Conservation (phyloP, 257 asterid genomes). For the Ilex aquifolium region DNA sequence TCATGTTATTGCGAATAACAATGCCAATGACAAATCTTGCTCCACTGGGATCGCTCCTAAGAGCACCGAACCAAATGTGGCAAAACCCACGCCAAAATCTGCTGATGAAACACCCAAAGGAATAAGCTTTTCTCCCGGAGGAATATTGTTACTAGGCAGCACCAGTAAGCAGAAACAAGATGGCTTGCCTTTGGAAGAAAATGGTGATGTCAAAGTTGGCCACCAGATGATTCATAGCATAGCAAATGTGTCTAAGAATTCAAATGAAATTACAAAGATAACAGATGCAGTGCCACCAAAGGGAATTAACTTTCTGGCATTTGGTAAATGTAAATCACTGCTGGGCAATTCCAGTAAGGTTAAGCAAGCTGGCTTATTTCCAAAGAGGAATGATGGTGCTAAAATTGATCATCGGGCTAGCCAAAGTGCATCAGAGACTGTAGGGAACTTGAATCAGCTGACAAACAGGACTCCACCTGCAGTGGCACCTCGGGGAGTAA, state of each 20-base stretch:
- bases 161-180: constrained; percentile 29
- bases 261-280: constrained; percentile 23
- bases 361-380: constrained; percentile 14
- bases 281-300: constrained; percentile 37
- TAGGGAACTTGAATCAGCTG: constrained; percentile 8
- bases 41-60: constrained; percentile 25
- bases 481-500: constrained; percentile 26
- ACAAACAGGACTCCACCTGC: constrained; percentile 14
- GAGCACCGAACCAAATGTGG: constrained; percentile 23
- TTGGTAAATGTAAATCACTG: constrained; percentile 41
- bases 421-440: constrained; percentile 11
- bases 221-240: constrained; percentile 11
- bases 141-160: constrained; percentile 23
- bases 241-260: constrained; percentile 20
- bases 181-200: constrained; percentile 25
- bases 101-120: constrained; percentile 55
- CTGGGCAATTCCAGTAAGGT: constrained; percentile 16
- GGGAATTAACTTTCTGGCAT: constrained; percentile 82
- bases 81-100: constrained; percentile 24
- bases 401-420: constrained; percentile 23
- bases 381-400: constrained; percentile 12
- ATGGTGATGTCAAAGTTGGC: constrained; percentile 19
- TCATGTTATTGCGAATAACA: constrained; percentile 18
- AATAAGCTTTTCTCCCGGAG: constrained; percentile 38
- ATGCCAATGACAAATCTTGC: constrained; percentile 22